Percentiles rank a stretch among this genome's conserved stretches.
Evolutionary conservation across 768 basidiomycete species (phyloP).

Genomic region (Rossbeevera mucosa): DNA sequence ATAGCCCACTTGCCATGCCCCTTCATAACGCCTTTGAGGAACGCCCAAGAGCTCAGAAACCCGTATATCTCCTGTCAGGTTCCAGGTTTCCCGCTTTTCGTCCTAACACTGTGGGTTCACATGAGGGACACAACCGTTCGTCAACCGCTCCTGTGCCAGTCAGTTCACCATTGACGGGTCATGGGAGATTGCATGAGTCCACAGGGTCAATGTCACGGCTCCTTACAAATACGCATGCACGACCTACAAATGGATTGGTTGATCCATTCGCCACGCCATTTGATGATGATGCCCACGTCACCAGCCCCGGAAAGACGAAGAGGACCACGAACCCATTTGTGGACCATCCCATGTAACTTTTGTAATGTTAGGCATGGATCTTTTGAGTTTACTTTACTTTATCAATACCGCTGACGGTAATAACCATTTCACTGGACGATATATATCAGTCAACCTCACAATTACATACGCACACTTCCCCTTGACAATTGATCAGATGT

Average conservation of each 20-base stretch:
- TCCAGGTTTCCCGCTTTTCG: slow-evolving; percentile 15
- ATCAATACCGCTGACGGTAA: slow-evolving; percentile 14
- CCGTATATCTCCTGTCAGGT: slow-evolving; percentile 13
- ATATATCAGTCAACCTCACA: slow-evolving; percentile 11
- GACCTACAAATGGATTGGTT: slow-evolving; percentile 29
- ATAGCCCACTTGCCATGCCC: slow-evolving; percentile 34
- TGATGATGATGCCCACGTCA: slow-evolving; percentile 58
- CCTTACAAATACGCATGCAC: slow-evolving; percentile 40
- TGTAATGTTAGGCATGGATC: neutral
- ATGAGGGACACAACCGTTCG: slow-evolving; percentile 20
- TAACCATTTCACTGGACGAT: slow-evolving; percentile 7
- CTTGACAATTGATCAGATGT: slow-evolving; percentile 17
- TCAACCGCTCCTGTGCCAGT: slow-evolving; percentile 16
- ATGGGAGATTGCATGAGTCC: slow-evolving; percentile 16
- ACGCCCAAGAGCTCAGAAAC: slow-evolving; percentile 12
- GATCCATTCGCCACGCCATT: slow-evolving; percentile 76
- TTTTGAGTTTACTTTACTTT: slow-evolving; percentile 5
- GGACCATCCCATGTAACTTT: slow-evolving; percentile 30
- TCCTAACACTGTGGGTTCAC: slow-evolving; percentile 5
- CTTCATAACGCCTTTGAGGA: slow-evolving; percentile 40
- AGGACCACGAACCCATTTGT: slow-evolving; percentile 54
- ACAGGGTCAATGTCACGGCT: slow-evolving; percentile 41
- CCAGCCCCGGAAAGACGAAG: slow-evolving; percentile 32
- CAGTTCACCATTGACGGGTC: slow-evolving; percentile 13
- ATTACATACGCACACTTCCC: neutral